Base-by-base conservation (phyloP, 176 grass and related monocot species). In the Metroxylon sagu region DNA sequence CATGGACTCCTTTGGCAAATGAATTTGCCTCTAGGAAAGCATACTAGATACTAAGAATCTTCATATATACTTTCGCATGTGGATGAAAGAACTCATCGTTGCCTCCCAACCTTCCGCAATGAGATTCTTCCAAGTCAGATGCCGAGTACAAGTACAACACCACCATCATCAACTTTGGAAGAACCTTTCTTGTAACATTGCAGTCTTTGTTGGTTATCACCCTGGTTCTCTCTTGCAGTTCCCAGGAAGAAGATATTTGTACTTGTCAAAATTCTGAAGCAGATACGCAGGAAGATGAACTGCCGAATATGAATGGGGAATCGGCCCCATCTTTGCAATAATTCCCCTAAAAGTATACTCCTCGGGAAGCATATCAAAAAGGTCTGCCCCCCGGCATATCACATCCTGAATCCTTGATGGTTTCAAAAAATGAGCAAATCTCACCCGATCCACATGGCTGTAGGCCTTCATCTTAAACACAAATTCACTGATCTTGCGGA, bases 281-380 rank as follows among this genome's bases (percentile, higher is more conserved):
- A 58, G 56, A 58, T 58, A 58, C 10, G 14, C 21, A 5, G 56
- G 56, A 28, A 58, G 56, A 58, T 58, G 5, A 15, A 58, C 23
- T 4, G 56, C 19, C 16, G 56, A 58, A 26, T 58, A 58, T 26
- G 56, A 58, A 26, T 26, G 25, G 16, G 56, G 25, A 26, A 58
- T 58, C 5, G 56, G 25, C 26, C 56, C 56, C 23, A 58, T 27
- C 23, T 58, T 58, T 4, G 56, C 25, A 2, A 58, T 58, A 26
- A 58, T 58, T 15, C 16, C 26, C 56, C 16, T 21, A 23, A 58
- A 58, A 15, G 56, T 58, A 26, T 58, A 26, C 56, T 58, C 56
- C 56, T 58, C 56, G 1, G 56, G 56, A 58, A 58, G 12, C 56
- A 58, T 58, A 26, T 58, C 56, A 58, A 58, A 58, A 25, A 58